Evolutionary conservation across 2,329 filamentous ascomycete genomes (phyloP).

Genomic region (Colletotrichum coccodes): DNA sequence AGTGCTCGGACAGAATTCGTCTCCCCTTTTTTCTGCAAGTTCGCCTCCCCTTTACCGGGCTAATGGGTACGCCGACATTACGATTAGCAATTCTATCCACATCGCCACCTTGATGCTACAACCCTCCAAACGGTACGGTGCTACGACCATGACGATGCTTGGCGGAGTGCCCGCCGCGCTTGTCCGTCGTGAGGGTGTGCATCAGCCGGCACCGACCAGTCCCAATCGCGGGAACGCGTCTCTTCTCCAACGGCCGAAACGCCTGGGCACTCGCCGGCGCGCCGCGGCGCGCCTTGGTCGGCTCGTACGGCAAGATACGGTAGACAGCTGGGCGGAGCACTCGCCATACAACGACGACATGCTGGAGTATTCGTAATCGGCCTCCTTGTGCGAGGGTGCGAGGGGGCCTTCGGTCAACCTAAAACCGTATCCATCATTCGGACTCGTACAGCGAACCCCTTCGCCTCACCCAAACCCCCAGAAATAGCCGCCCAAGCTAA

Average conservation of each 20-base stretch:
- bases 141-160: slow-evolving; percentile 6
- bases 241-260: slow-evolving; percentile 15
- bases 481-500: slow-evolving; percentile 19
- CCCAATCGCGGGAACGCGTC: background rate
- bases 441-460: background rate
- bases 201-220: slow-evolving; percentile 6
- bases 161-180: background rate
- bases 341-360: background rate
- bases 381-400: background rate
- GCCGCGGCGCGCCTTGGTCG: background rate
- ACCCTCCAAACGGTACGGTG: background rate
- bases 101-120: slow-evolving; percentile 1
- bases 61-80: slow-evolving; percentile 5
- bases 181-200: slow-evolving; percentile 2
- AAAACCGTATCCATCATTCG: background rate
- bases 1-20: background rate
- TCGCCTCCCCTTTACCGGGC: background rate
- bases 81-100: slow-evolving; percentile 3
- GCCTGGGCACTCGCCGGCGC: background rate
- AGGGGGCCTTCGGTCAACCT: background rate
- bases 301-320: background rate
- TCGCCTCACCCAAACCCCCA: background rate
- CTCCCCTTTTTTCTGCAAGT: background rate
- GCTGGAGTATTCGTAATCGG: background rate
- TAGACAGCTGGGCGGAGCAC: background rate